phyloP scores from a whole-genome alignment of 805 yeast species.

The Jamesozyma spencerorum region DNA sequence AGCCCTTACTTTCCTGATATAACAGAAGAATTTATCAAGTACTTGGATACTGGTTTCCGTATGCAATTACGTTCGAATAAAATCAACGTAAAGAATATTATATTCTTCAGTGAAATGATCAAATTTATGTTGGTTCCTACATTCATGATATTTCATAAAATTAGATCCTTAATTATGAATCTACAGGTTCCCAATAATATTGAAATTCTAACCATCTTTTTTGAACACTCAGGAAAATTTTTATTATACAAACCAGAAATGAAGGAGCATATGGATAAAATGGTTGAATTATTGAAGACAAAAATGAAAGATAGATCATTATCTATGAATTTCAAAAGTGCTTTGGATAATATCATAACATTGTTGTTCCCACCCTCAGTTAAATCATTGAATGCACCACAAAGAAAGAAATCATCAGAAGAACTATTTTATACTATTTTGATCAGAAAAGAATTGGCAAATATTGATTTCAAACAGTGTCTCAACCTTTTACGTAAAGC shows the following conservation, averaged over 20 bases:
- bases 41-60: conserved; percentile 52
- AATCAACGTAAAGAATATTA: conserved; percentile 47
- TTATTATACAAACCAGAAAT: conserved; percentile 51
- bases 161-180: conserved; percentile 49
- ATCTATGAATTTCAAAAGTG: conserved; percentile 45
- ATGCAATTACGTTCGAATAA: conserved; percentile 46
- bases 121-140: conserved; percentile 67
- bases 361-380: conserved; percentile 48
- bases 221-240: conserved; percentile 65
- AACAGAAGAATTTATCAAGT: conserved; percentile 41
- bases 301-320: conserved; percentile 42
- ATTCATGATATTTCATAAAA: conserved; percentile 64
- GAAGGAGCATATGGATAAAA: conserved; percentile 47
- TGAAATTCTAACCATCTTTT: conserved; percentile 58
- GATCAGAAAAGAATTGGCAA: conserved; percentile 42
- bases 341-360: conserved; percentile 47
- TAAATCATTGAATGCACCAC: conserved; percentile 26
- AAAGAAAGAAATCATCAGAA: conserved; percentile 32
- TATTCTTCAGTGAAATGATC: conserved; percentile 63
- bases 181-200: conserved; percentile 48
- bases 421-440: conserved; percentile 42
- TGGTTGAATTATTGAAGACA: conserved; percentile 47
- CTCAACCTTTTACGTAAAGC: conserved; percentile 35
- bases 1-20: conserved; percentile 40
- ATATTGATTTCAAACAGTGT: conserved; percentile 30